These are phyloP conservation scores for Lathyrus aphaca DNA, from an alignment of 306 rosid species.

Conservation along the genomic window DNA sequence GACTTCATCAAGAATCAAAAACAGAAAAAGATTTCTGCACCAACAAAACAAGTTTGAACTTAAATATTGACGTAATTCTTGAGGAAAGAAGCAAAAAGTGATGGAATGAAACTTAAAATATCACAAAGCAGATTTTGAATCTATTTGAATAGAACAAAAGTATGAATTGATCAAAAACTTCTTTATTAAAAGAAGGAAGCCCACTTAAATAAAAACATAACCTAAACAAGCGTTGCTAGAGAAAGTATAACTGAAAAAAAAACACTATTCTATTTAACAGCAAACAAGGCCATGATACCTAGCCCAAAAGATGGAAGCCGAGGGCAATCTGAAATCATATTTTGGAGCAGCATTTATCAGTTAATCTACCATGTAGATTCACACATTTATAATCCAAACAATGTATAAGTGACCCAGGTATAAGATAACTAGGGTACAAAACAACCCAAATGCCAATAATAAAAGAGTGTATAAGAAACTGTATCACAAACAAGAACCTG, in stretches of 20 bases:
- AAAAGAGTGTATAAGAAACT: neutral
- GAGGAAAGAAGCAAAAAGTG: slow-evolving; percentile 13
- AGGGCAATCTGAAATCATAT: neutral
- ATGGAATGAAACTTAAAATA: slow-evolving; percentile 33
- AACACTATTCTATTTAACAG: neutral
- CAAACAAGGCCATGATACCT: neutral
- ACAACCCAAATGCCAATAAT: slow-evolving; percentile 5
- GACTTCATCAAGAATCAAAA: slow-evolving; percentile 14
- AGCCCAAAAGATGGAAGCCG: slow-evolving; percentile 7
- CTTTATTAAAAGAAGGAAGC: neutral
- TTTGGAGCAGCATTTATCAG: neutral
- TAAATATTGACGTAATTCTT: slow-evolving; percentile 32
- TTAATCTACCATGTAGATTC: slow-evolving; percentile 27
- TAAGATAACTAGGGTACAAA: slow-evolving; percentile 7
- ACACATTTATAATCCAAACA: slow-evolving; percentile 7
- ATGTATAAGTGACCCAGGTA: neutral
- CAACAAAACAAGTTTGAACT: slow-evolving; percentile 22
- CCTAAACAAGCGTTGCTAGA: neutral
- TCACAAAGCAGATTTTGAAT: slow-evolving; percentile 15
- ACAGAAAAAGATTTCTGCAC: slow-evolving; percentile 20
- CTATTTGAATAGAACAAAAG: slow-evolving; percentile 27
- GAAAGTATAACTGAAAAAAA: slow-evolving; percentile 1
- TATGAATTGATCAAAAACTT: slow-evolving; percentile 10
- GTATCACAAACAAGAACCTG: neutral
- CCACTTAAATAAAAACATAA: slow-evolving; percentile 1